Base-by-base conservation (phyloP, 805 yeast genomes). In the Ogataea nonfermentans region DNA sequence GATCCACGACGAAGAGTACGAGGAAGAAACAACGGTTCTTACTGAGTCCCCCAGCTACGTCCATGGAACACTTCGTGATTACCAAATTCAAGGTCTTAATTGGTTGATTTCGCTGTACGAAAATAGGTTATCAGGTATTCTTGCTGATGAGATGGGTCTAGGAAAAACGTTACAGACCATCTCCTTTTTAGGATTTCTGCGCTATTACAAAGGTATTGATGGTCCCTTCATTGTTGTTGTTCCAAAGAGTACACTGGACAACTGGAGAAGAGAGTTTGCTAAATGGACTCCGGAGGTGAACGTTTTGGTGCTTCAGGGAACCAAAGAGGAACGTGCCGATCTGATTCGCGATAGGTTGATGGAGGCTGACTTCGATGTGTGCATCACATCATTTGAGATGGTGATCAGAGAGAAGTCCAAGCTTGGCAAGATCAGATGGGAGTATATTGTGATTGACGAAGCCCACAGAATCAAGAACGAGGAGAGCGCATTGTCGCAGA, bases 81-180 rank as follows among this genome's bases (percentile, higher is more conserved):
- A 93, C 59, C 99, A 91, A 66, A 70, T 91, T 22, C 96, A 89
- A 57, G 99, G 99, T 35, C 73, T 91, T 36, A 93, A 93, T 63
- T 91, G 99, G 99, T 71, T 91, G 56, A 82, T 91, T 13, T 79
- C 95, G 1, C 65, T 91, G 24, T 86, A 89, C 59, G 96, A 90
- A 51, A 88, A 91, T 62, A 76, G 84, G 52, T 72, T 91, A 30
- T 84, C 95, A 8, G 99, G 99, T 14, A 93, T 91, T 32, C 67
- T 91, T 35, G 99, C 99, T 9, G 99, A 91, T 65, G 99, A 91
- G 61, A 91, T 93, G 99, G 99, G 99, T 3, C 71, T 91, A 28
- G 99, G 99, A 41, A 91, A 91, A 63, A 91, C 99, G 4, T 68
- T 93, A 41, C 99, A 91, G 64, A 91, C 98, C 0, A 88, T 91